Conservation (phyloP, 495 filamentous ascomycete genomes). For the Penicillium mononematosum region DNA sequence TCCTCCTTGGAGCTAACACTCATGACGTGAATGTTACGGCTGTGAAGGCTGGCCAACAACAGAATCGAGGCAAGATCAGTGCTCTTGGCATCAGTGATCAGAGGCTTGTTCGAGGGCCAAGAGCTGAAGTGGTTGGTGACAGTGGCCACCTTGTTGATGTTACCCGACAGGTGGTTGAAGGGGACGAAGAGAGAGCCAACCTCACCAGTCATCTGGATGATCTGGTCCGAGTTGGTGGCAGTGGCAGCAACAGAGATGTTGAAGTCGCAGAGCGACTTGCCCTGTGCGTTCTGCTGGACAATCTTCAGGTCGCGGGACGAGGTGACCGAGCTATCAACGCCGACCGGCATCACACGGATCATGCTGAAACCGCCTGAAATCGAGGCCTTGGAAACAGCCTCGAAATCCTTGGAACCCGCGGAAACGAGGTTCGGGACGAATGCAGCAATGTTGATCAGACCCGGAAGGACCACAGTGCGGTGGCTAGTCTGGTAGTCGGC, state of each 20-base stretch:
- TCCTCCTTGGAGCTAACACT: conserved; percentile 81
- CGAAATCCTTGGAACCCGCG: conserved; percentile 64
- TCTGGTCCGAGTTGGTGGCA: conserved; percentile 71
- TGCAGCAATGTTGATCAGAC: conserved; percentile 75
- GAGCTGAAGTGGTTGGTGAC: conserved; percentile 78
- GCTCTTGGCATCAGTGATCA: conserved; percentile 82
- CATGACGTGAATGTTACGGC: conserved; percentile 79
- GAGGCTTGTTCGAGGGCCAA: conserved; percentile 80
- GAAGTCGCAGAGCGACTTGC: conserved; percentile 71
- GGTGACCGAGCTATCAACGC: conserved; percentile 68
- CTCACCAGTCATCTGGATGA: conserved; percentile 67
- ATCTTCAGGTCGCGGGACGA: conserved; percentile 69
- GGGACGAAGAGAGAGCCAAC: conserved; percentile 85
- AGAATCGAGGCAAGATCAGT: conserved; percentile 80
- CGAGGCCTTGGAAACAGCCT: conserved; percentile 69
- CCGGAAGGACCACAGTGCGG: conserved; percentile 70
- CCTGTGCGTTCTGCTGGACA: conserved; percentile 72
- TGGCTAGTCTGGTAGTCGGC: conserved; percentile 90
- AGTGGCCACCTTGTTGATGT: conserved; percentile 82
- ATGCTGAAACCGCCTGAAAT: conserved; percentile 78
- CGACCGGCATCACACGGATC: conserved; percentile 79
- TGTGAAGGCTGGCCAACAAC: conserved; percentile 77
- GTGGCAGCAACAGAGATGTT: conserved; percentile 85
- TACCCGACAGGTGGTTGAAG: conserved; percentile 82
- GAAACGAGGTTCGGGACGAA: conserved; percentile 74